Evolutionary conservation across 2,329 filamentous ascomycete species (phyloP).

Genomic region (Botrytis porri): DNA sequence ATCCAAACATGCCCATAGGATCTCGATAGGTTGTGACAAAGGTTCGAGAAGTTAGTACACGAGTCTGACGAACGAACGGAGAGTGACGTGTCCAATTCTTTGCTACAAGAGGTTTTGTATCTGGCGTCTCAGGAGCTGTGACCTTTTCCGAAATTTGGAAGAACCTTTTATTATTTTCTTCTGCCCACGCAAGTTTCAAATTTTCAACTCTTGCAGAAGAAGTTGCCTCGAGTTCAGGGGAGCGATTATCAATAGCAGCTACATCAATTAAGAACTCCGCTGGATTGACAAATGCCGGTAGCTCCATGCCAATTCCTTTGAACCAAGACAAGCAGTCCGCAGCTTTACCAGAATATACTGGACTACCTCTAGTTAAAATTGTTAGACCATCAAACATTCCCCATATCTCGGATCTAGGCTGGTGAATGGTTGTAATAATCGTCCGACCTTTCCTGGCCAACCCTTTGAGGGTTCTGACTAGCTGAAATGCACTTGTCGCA

Average conservation of each 20-base stretch:
- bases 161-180: slow-evolving; percentile 31
- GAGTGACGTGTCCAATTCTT: slow-evolving; percentile 44
- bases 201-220: slow-evolving; percentile 58
- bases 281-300: slow-evolving; percentile 73
- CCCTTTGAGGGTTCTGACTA: slow-evolving; percentile 66
- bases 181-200: slow-evolving; percentile 61
- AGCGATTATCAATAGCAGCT: slow-evolving; percentile 70
- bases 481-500: slow-evolving; percentile 72
- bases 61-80: slow-evolving; percentile 59
- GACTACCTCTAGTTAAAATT: slow-evolving; percentile 63
- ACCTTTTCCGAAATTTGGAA: slow-evolving; percentile 24
- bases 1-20: slow-evolving; percentile 70
- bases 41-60: slow-evolving; percentile 65
- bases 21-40: slow-evolving; percentile 73
- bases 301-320: slow-evolving; percentile 52
- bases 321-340: slow-evolving; percentile 63
- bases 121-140: neutral
- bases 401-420: slow-evolving; percentile 78
- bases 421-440: slow-evolving; percentile 72
- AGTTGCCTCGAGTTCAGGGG: slow-evolving; percentile 59
- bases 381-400: slow-evolving; percentile 70
- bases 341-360: slow-evolving; percentile 64
- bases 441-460: slow-evolving; percentile 67
- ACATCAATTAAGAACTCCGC: slow-evolving; percentile 75
- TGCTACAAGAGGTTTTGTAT: neutral